These are phyloP conservation scores for Narthecium ossifragum DNA, from an alignment of 106 monocot species.

Conservation along the genomic window DNA sequence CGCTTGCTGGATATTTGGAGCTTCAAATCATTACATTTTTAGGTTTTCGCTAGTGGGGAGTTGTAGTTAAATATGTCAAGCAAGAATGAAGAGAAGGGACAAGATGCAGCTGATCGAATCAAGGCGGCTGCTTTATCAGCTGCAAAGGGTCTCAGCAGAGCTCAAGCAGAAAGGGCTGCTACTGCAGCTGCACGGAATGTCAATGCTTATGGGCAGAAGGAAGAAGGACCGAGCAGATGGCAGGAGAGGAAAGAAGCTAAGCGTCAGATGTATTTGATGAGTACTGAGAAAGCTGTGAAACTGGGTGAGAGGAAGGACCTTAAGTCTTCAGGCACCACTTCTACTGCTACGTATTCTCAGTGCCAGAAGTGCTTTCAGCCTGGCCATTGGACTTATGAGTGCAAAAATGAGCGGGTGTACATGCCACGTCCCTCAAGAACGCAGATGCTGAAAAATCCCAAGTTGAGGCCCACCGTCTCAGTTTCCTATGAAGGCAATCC, in stretches of 20 bases:
- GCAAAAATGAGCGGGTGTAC: slow-evolving; percentile 96
- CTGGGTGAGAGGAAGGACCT: slow-evolving; percentile 80
- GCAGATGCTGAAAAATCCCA: slow-evolving; percentile 83
- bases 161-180: slow-evolving; percentile 92
- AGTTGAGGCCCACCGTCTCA: slow-evolving; percentile 41
- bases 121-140: slow-evolving; percentile 74
- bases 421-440: slow-evolving; percentile 84
- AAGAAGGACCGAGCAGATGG: slow-evolving; percentile 97
- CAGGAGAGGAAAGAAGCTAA: slow-evolving; percentile 97
- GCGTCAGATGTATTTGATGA: slow-evolving; percentile 99
- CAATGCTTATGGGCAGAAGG: slow-evolving; percentile 99
- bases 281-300: slow-evolving; percentile 93
- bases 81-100: slow-evolving; percentile 78
- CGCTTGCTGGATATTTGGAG: no score
- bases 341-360: slow-evolving; percentile 33
- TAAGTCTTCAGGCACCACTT: slow-evolving; percentile 31
- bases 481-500: slow-evolving; percentile 72
- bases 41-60: no score
- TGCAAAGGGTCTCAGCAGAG: slow-evolving; percentile 86
- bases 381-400: slow-evolving; percentile 97
- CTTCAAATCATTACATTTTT: no score
- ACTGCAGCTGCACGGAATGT: slow-evolving; percentile 85
- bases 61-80: slow-evolving; percentile 54
- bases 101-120: slow-evolving; percentile 63
- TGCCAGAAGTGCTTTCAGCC: slow-evolving; percentile 93